Conservation (phyloP, 768 basidiomycete genomes). For the Termitomyces sp. region DNA sequence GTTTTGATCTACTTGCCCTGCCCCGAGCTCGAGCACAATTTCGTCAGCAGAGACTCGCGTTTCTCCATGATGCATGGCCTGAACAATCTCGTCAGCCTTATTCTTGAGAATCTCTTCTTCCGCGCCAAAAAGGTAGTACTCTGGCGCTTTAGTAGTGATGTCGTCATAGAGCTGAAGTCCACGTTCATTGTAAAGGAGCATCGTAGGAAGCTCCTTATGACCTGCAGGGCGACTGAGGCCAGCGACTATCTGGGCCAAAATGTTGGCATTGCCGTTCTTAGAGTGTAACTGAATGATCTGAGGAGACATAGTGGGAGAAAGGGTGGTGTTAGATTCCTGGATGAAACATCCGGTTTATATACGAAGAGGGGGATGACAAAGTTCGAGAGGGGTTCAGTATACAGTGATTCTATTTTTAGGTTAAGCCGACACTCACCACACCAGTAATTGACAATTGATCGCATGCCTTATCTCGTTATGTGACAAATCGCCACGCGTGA, state of each 20-base stretch:
- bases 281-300: conserved; percentile 49
- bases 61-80: conserved; percentile 53
- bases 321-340: neutral
- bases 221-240: conserved; percentile 53
- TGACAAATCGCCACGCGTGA: neutral
- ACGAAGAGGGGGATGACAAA: conserved; percentile 9
- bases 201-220: conserved; percentile 67
- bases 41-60: conserved; percentile 35
- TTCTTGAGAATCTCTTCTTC: conserved; percentile 82
- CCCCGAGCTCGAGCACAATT: conserved; percentile 85
- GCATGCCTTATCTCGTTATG: neutral
- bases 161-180: conserved; percentile 85
- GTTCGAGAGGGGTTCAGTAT: neutral
- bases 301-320: conserved; percentile 27
- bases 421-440: neutral
- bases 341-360: conserved; percentile 2
- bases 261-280: conserved; percentile 25
- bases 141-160: conserved; percentile 69
- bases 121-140: conserved; percentile 88
- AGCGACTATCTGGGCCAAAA: conserved; percentile 40
- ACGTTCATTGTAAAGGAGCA: conserved; percentile 81
- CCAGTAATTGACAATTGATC: neutral
- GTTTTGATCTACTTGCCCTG: conserved; percentile 58
- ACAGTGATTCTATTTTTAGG: neutral
- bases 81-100: conserved; percentile 70